Percentiles rank a stretch among this genome's conserved stretches.
Conservation (phyloP, 306 rosid genomes). For the Inga laurina region DNA sequence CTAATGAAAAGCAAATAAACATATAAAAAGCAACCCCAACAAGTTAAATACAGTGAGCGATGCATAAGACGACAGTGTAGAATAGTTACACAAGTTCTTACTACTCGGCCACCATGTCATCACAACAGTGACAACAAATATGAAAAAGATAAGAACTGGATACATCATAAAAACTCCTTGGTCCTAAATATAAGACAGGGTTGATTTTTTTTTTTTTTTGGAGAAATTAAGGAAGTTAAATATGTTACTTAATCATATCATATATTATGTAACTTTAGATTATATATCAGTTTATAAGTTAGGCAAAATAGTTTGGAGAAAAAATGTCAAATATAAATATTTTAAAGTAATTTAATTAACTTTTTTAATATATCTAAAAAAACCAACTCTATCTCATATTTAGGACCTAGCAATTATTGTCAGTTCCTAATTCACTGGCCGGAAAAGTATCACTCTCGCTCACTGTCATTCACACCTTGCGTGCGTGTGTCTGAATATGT, state of each 20-base stretch:
- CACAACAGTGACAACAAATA: slow-evolving; percentile 6
- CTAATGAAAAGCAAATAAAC: slow-evolving; percentile 12
- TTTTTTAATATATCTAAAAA: too few species aligned
- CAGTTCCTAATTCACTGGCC: neutral
- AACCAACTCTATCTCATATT: too few species aligned
- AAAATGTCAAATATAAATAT: too few species aligned
- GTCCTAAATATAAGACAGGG: too few species aligned
- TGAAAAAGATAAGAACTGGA: neutral
- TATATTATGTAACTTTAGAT: too few species aligned
- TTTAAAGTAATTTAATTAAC: too few species aligned
- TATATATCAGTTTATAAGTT: too few species aligned
- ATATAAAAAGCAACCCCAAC: neutral
- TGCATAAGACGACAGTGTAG: neutral
- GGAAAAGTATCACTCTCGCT: neutral
- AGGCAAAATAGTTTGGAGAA: too few species aligned
- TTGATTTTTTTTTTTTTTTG: too few species aligned
- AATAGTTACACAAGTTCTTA: slow-evolving; percentile 14
- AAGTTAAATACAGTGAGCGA: neutral
- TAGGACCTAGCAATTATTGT: neutral
- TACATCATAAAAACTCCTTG: neutral
- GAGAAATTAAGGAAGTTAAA: too few species aligned
- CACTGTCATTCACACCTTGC: neutral
- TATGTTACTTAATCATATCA: too few species aligned
- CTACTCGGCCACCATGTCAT: neutral
- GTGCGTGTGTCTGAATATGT: neutral